Conservation (phyloP, 345 rosid genomes). For the Salix brachista region DNA sequence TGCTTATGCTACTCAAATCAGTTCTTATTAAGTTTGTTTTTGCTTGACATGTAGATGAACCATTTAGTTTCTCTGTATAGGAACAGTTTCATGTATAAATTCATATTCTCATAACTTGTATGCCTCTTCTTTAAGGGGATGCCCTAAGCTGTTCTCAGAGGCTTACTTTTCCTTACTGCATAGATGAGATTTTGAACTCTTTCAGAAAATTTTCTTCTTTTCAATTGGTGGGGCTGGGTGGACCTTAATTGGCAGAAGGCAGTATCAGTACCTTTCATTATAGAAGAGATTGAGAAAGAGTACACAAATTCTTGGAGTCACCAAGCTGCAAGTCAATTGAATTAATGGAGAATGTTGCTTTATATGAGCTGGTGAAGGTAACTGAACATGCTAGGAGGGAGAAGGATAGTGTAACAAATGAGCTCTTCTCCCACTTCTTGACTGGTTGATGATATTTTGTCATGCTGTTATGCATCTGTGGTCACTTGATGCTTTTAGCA, state of each 20-base stretch:
- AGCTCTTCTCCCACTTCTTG: background rate
- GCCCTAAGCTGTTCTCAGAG: background rate
- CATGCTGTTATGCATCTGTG: background rate
- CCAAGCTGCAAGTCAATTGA: background rate
- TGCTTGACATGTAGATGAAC: background rate
- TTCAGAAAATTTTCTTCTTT: background rate
- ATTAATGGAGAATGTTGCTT: background rate
- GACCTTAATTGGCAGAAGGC: background rate
- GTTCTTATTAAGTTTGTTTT: background rate
- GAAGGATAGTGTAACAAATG: background rate
- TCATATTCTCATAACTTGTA: background rate
- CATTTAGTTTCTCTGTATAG: background rate
- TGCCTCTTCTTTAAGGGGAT: background rate
- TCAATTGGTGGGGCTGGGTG: background rate
- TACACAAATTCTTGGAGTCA: background rate
- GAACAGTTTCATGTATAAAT: background rate
- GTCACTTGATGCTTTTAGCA: background rate
- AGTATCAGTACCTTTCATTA: background rate
- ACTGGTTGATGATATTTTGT: background rate
- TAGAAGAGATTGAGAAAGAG: background rate
- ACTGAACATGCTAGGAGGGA: background rate
- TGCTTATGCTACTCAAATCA: background rate
- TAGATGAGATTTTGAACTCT: background rate
- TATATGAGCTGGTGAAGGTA: background rate
- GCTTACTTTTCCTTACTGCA: background rate